Conservation (phyloP, 768 basidiomycete genomes). For the Chalciporus piperatus region DNA sequence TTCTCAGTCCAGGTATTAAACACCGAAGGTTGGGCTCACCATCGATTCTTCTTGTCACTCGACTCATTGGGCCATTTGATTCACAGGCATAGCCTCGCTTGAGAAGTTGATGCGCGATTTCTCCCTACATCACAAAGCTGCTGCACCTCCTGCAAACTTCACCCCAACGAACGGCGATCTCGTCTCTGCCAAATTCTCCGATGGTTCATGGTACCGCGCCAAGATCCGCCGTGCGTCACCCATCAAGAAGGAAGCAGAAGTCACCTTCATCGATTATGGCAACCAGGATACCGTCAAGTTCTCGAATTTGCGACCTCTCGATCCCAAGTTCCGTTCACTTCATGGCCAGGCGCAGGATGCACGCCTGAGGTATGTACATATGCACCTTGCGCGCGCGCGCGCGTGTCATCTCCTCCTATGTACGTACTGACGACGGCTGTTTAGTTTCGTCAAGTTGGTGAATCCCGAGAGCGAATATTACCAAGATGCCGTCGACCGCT, state of each 20-base stretch:
- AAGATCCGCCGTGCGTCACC: slow-evolving; percentile 84
- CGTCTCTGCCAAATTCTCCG: slow-evolving; percentile 92
- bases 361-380: slow-evolving; percentile 65
- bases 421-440: slow-evolving; percentile 1
- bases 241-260: slow-evolving; percentile 89
- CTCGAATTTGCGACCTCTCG: slow-evolving; percentile 82
- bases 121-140: slow-evolving; percentile 75
- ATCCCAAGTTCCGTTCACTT: slow-evolving; percentile 83
- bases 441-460: slow-evolving; percentile 83
- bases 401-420: neutral
- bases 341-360: slow-evolving; percentile 95
- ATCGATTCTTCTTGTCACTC: neutral
- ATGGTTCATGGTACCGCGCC: slow-evolving; percentile 95
- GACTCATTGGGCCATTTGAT: slow-evolving; percentile 1
- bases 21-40: slow-evolving; percentile 65
- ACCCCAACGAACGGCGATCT: slow-evolving; percentile 83
- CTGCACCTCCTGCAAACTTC: slow-evolving; percentile 64
- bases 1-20: slow-evolving; percentile 96
- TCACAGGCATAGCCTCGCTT: slow-evolving; percentile 80
- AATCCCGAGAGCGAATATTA: slow-evolving; percentile 84
- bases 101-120: slow-evolving; percentile 96
- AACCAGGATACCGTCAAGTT: slow-evolving; percentile 90
- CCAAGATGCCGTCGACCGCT: slow-evolving; percentile 79
- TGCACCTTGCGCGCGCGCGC: neutral
- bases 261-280: slow-evolving; percentile 93